phyloP scores from a whole-genome alignment of 139 green algal genomes.

The Chlamydomonas asymmetrica region DNA sequence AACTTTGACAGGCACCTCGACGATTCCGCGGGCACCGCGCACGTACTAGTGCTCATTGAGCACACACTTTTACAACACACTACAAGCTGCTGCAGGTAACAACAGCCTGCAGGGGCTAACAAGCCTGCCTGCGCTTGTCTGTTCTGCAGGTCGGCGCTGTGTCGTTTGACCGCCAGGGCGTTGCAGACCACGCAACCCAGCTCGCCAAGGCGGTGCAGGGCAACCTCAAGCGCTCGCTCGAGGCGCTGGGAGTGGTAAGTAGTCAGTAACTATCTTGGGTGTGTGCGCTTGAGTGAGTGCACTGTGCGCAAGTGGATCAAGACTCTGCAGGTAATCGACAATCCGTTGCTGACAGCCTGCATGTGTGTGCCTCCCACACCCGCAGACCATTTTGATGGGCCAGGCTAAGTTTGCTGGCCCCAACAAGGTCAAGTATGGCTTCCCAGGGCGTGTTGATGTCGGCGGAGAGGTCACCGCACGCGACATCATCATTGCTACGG shows the following conservation, averaged over 20 bases:
- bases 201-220: conserved; percentile 88
- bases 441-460: conserved; percentile 91
- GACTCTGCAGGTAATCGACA: too few species aligned
- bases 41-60: too few species aligned
- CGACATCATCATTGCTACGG: conserved; percentile 98
- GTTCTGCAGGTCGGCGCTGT: conserved; percentile 77
- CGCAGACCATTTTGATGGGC: conserved; percentile 91
- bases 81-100: too few species aligned
- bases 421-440: conserved; percentile 86
- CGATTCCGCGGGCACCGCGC: too few species aligned
- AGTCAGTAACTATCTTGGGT: too few species aligned
- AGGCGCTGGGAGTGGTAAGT: conserved; percentile 88
- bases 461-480: conserved; percentile 85
- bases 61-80: too few species aligned
- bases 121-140: too few species aligned
- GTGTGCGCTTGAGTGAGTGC: too few species aligned
- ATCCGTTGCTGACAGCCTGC: background rate
- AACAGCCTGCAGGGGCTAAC: too few species aligned
- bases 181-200: conserved; percentile 93
- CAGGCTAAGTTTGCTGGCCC: conserved; percentile 82
- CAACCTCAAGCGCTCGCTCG: conserved; percentile 93
- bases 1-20: too few species aligned
- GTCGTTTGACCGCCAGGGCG: conserved; percentile 86
- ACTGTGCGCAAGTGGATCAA: too few species aligned
- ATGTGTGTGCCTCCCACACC: background rate